A percentile compares a stretch with the other conserved stretches of the same genome.
Conservation (phyloP, 2,329 filamentous ascomycete genomes). For the Monascus ruber region DNA sequence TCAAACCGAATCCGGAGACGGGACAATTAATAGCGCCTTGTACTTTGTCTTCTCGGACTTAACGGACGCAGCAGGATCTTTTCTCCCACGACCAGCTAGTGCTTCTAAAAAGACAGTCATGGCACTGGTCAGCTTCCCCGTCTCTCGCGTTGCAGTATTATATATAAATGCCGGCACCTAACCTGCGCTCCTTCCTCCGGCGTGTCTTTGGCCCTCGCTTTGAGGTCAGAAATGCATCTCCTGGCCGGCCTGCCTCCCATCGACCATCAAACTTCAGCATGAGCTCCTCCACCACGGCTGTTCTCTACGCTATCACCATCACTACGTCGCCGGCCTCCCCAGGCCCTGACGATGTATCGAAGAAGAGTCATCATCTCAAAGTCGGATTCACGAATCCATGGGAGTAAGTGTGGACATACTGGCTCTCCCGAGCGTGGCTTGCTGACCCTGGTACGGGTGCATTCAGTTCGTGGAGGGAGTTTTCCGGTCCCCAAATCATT, state of each 20-base stretch:
- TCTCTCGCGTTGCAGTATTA: too few relatives aligned
- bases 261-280: slow-evolving; percentile 19
- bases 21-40: too few relatives aligned
- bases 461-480: slow-evolving; percentile 13
- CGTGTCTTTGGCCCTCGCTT: slow-evolving; percentile 12
- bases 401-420: slow-evolving; percentile 19
- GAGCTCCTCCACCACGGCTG: slow-evolving; percentile 23
- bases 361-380: slow-evolving; percentile 30
- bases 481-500: too few relatives aligned
- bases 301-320: slow-evolving; percentile 32
- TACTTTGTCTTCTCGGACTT: too few relatives aligned
- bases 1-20: too few relatives aligned
- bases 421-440: neutral
- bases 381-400: slow-evolving; percentile 34
- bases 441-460: neutral
- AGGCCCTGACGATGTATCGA: slow-evolving; percentile 27
- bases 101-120: too few relatives aligned
- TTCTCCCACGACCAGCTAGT: too few relatives aligned
- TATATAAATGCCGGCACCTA: neutral
- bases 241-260: slow-evolving; percentile 3
- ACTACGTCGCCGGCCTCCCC: slow-evolving; percentile 21
- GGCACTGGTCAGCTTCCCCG: too few relatives aligned
- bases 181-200: slow-evolving; percentile 14
- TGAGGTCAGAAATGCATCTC: slow-evolving; percentile 3
- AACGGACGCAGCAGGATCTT: too few relatives aligned